Percentiles rank a stretch among this genome's conserved stretches.
phyloP scores from a whole-genome alignment of 768 basidiomycete species.

The Mycena amicta region DNA sequence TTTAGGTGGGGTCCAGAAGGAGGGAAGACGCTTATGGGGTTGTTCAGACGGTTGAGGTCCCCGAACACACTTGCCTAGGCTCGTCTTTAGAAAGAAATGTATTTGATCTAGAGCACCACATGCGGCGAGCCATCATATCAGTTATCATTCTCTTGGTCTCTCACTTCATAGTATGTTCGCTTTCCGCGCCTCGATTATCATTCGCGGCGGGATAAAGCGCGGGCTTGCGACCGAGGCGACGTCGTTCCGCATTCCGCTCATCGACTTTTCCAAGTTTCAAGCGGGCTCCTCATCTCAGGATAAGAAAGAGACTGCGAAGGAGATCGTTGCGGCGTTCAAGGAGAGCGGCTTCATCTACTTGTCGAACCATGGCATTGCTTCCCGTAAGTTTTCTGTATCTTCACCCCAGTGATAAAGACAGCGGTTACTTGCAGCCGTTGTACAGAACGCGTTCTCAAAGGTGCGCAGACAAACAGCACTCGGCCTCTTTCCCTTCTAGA shows the following conservation, averaged over 20 bases:
- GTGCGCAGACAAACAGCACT: slow-evolving; percentile 37
- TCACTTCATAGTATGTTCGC: too few species aligned
- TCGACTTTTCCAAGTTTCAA: slow-evolving; percentile 76
- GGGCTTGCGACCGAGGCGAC: slow-evolving; percentile 31
- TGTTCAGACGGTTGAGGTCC: slow-evolving; percentile 69
- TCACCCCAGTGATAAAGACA: too few species aligned
- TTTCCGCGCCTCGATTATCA: slow-evolving; percentile 25
- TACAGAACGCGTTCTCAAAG: slow-evolving; percentile 67
- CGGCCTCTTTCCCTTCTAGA: slow-evolving; percentile 1
- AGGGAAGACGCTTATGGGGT: slow-evolving; percentile 65
- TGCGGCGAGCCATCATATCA: too few species aligned
- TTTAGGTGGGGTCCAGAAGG: slow-evolving; percentile 71
- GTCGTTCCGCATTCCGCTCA: slow-evolving; percentile 68
- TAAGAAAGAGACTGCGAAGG: slow-evolving; percentile 62
- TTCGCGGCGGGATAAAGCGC: slow-evolving; percentile 26
- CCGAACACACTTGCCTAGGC: slow-evolving; percentile 38
- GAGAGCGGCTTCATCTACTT: slow-evolving; percentile 83
- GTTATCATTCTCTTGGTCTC: too few species aligned
- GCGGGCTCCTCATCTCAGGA: slow-evolving; percentile 51
- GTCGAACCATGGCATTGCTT: slow-evolving; percentile 68
- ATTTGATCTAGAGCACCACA: not conserved
- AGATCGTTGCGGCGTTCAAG: slow-evolving; percentile 78
- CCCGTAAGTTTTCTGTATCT: slow-evolving; percentile 31
- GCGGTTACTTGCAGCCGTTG: slow-evolving; percentile 35
- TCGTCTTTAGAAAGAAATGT: slow-evolving; percentile 3